These are phyloP conservation scores for Coniochaeta pulveracea DNA, from an alignment of 2,329 filamentous ascomycete species.

Conservation along the genomic window DNA sequence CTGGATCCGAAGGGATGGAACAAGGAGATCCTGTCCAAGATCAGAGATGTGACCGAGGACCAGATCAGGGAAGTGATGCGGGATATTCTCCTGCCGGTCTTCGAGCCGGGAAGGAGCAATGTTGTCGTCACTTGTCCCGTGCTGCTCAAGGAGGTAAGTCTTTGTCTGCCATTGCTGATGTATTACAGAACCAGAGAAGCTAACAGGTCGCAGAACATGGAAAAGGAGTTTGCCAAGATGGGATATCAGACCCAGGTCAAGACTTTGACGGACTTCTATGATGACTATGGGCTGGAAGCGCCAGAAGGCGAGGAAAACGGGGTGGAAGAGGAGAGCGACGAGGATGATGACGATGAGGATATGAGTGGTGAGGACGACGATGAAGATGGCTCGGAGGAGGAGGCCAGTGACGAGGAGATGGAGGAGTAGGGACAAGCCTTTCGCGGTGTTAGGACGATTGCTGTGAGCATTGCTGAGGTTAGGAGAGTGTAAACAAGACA, in stretches of 20 bases:
- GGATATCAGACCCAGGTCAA: slow-evolving; percentile 73
- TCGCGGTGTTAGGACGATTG: too few species aligned
- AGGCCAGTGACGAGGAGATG: slow-evolving; percentile 17
- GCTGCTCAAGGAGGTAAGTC: slow-evolving; percentile 69
- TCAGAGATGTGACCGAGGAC: slow-evolving; percentile 63
- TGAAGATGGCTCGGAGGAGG: slow-evolving; percentile 22
- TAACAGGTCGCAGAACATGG: slow-evolving; percentile 47
- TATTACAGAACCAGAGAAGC: slow-evolving; percentile 10
- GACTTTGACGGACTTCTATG: slow-evolving; percentile 69
- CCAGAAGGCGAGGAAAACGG: slow-evolving; percentile 47
- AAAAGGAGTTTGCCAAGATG: slow-evolving; percentile 59
- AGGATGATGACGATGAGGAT: slow-evolving; percentile 46
- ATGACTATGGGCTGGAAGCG: slow-evolving; percentile 74
- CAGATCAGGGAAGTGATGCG: slow-evolving; percentile 66
- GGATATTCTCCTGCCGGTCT: slow-evolving; percentile 68
- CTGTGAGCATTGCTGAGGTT: too few species aligned
- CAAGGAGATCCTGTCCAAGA: slow-evolving; percentile 62
- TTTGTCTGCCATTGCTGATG: slow-evolving; percentile 1
- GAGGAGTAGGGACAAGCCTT: too few species aligned
- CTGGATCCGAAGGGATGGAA: slow-evolving; percentile 64
- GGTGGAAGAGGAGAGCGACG: slow-evolving; percentile 46
- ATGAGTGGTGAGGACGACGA: slow-evolving; percentile 32
- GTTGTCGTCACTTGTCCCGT: slow-evolving; percentile 81
- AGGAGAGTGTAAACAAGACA: too few species aligned
- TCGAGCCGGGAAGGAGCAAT: slow-evolving; percentile 70